These are phyloP conservation scores for Russula lepida DNA, from an alignment of 768 basidiomycete genomes.

Conservation along the genomic window DNA sequence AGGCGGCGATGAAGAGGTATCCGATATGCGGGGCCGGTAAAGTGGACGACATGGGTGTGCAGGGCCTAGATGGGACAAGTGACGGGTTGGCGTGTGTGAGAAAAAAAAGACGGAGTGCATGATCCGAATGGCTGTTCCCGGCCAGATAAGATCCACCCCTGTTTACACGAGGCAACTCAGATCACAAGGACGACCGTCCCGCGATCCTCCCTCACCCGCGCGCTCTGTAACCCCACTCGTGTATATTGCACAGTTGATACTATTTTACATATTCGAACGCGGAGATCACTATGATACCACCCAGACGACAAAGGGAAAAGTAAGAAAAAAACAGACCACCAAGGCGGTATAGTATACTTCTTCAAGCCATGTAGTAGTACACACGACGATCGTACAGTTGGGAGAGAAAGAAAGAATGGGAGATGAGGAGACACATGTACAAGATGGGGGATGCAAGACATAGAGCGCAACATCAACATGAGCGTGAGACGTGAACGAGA, in stretches of 20 bases:
- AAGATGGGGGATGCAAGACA: constrained; percentile 13
- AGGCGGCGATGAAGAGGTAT: constrained; percentile 9
- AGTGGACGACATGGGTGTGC: neutral
- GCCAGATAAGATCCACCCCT: constrained; percentile 1
- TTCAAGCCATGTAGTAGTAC: constrained; percentile 8
- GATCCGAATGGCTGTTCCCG: neutral
- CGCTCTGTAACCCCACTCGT: neutral
- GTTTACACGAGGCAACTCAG: constrained; percentile 4
- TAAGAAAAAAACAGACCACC: neutral
- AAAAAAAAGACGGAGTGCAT: neutral
- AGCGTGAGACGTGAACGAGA: constrained; percentile 8
- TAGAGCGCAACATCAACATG: constrained; percentile 8
- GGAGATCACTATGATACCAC: constrained; percentile 5
- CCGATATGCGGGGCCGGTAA: constrained; percentile 6
- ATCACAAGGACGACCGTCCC: neutral
- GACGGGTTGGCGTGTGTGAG: too few relatives aligned
- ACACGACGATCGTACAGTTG: constrained; percentile 6
- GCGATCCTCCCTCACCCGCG: neutral
- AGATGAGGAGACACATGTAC: constrained; percentile 14
- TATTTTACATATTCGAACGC: constrained; percentile 14
- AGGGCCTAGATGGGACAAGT: neutral
- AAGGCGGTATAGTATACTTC: constrained; percentile 16
- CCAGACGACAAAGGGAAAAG: neutral
- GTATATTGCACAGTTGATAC: constrained; percentile 12
- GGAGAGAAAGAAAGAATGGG: neutral